Evolutionary conservation across 805 yeast species (phyloP).

Genomic region (Tetrapisispora namnaoensis): DNA sequence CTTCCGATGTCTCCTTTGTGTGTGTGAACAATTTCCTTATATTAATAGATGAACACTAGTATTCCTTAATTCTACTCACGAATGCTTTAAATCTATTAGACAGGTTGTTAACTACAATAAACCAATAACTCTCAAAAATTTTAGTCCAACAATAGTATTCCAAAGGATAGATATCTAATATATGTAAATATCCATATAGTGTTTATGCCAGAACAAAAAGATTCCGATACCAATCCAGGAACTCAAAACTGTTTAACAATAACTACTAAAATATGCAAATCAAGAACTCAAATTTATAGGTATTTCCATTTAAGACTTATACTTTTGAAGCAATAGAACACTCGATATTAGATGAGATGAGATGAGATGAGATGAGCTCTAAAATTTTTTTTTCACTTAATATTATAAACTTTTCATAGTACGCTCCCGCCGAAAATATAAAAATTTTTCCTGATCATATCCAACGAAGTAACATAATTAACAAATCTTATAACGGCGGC

Average conservation of each 20-base stretch:
- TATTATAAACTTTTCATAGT: neutral
- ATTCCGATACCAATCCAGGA: neutral
- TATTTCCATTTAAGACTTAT: neutral
- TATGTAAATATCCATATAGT: neutral
- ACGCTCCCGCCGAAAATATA: neutral
- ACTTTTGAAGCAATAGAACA: conserved; percentile 6
- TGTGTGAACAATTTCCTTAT: too few species aligned
- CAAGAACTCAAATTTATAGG: neutral
- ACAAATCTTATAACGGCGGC: too few species aligned
- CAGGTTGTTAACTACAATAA: too few species aligned
- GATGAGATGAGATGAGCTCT: conserved; percentile 12
- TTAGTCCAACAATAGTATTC: neutral
- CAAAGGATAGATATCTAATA: neutral
- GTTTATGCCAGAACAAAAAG: neutral
- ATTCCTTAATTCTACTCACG: too few species aligned
- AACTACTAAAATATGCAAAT: too few species aligned
- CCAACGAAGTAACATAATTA: neutral
- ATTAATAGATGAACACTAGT: too few species aligned
- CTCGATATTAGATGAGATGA: conserved; percentile 15
- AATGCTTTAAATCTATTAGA: too few species aligned
- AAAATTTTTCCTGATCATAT: neutral
- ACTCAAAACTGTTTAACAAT: neutral
- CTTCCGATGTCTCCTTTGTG: neutral
- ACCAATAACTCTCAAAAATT: neutral
- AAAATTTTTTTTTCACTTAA: neutral